A percentile compares a stretch with the other conserved stretches of the same genome.
Conservation (phyloP, 345 rosid genomes). For the Gossypium bickii region DNA sequence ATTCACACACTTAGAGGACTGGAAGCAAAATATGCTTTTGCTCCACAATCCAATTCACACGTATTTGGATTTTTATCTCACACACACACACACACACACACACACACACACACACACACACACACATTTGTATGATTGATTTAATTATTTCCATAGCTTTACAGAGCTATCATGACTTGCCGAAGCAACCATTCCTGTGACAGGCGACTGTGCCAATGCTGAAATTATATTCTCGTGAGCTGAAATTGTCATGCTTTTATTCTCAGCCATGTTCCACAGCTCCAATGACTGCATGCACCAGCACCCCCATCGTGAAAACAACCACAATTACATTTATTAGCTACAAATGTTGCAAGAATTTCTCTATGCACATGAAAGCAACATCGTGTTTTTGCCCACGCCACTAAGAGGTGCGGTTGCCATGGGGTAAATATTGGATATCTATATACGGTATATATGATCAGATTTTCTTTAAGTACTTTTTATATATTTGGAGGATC, state of each 20-base stretch:
- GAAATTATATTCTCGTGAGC: constrained; percentile 57
- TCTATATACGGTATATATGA: neutral
- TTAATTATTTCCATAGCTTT: constrained; percentile 55
- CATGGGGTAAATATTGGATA: neutral
- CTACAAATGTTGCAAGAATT: neutral
- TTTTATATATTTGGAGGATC: neutral
- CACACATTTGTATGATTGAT: neutral
- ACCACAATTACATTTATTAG: too few relatives aligned
- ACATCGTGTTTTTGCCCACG: neutral
- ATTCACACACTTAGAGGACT: neutral
- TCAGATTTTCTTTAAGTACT: neutral
- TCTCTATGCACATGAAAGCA: neutral
- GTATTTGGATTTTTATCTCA: neutral
- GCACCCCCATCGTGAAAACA: neutral
- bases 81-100: neutral
- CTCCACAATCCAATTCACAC: neutral
- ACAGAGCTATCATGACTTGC: constrained; percentile 67
- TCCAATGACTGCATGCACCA: constrained; percentile 56
- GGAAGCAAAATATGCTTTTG: constrained; percentile 1
- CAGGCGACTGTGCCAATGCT: constrained; percentile 50
- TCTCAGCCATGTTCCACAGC: constrained; percentile 65
- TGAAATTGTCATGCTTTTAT: constrained; percentile 48
- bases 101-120: too few relatives aligned
- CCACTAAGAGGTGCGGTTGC: neutral
- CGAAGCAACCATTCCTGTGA: constrained; percentile 56